Evolutionary conservation across 1,284 basidiomycete species (phyloP).

Genomic region (Puccinia coronata): DNA sequence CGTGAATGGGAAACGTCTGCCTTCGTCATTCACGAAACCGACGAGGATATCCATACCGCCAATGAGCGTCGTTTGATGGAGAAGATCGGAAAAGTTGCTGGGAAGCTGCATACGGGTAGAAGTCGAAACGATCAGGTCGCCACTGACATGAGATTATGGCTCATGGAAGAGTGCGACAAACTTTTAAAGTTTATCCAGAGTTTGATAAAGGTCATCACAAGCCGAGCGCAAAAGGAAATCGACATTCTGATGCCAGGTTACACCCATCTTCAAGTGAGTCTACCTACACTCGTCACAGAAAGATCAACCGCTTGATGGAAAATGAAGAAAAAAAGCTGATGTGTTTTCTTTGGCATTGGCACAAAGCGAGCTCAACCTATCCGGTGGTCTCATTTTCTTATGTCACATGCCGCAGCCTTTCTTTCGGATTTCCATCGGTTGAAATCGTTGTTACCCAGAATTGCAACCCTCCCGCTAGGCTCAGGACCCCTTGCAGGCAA

Average conservation of each 20-base stretch:
- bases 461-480: slow-evolving; percentile 89
- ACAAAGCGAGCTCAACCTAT: slow-evolving; percentile 82
- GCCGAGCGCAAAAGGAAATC: slow-evolving; percentile 87
- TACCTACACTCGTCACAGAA: neutral
- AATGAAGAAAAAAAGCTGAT: neutral
- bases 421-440: slow-evolving; percentile 82
- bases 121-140: slow-evolving; percentile 97
- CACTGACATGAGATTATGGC: slow-evolving; percentile 95
- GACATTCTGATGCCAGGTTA: slow-evolving; percentile 91
- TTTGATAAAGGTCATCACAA: slow-evolving; percentile 81
- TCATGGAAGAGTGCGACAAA: slow-evolving; percentile 74
- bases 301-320: neutral
- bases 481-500: slow-evolving; percentile 95
- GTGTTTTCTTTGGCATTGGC: too few species aligned
- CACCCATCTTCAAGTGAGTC: slow-evolving; percentile 83
- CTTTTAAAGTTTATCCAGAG: slow-evolving; percentile 74
- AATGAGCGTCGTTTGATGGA: slow-evolving; percentile 94
- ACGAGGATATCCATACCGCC: slow-evolving; percentile 99
- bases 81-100: slow-evolving; percentile 72
- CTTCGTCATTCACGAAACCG: slow-evolving; percentile 58
- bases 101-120: slow-evolving; percentile 92
- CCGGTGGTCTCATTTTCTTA: slow-evolving; percentile 93
- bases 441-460: slow-evolving; percentile 69
- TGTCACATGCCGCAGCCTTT: slow-evolving; percentile 93
- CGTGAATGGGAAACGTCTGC: slow-evolving; percentile 71